Conservation (phyloP, 345 rosid genomes). For the Lepidium didymum region DNA sequence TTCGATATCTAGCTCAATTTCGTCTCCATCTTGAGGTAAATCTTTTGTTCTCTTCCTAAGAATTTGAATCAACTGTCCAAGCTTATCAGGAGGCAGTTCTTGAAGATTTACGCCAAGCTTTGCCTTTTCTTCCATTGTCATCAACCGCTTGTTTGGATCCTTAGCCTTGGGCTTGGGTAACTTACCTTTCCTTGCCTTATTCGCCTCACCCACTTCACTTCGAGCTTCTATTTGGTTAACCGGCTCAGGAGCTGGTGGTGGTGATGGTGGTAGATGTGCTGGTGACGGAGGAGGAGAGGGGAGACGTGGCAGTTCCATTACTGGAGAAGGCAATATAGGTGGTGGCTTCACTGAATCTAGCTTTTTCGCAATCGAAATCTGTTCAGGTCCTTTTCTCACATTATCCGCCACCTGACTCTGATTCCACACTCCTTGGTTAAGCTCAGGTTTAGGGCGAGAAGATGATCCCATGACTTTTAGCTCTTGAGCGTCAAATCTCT, state of each 20-base stretch:
- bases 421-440: not conserved
- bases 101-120: conserved; percentile 65
- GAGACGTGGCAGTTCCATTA: not conserved
- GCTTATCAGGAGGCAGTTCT: conserved; percentile 75
- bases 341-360: conserved; percentile 18
- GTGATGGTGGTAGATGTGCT: conserved; percentile 9
- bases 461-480: conserved; percentile 17
- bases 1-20: conserved; percentile 77
- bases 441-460: conserved; percentile 14
- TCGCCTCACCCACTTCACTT: conserved; percentile 30
- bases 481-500: conserved; percentile 23
- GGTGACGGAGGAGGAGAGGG: conserved; percentile 16
- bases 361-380: conserved; percentile 29
- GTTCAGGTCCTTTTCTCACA: conserved; percentile 28
- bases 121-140: conserved; percentile 70
- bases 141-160: conserved; percentile 70
- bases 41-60: conserved; percentile 62
- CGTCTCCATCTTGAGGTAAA: conserved; percentile 72
- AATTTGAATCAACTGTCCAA: conserved; percentile 75
- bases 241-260: conserved; percentile 1
- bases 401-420: conserved; percentile 13
- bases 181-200: conserved; percentile 33
- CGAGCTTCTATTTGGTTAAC: conserved; percentile 5
- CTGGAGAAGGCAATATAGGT: conserved; percentile 26
- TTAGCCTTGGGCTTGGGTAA: conserved; percentile 75